Base-by-base conservation (phyloP, 306 rosid genomes). In the Pueraria montana region DNA sequence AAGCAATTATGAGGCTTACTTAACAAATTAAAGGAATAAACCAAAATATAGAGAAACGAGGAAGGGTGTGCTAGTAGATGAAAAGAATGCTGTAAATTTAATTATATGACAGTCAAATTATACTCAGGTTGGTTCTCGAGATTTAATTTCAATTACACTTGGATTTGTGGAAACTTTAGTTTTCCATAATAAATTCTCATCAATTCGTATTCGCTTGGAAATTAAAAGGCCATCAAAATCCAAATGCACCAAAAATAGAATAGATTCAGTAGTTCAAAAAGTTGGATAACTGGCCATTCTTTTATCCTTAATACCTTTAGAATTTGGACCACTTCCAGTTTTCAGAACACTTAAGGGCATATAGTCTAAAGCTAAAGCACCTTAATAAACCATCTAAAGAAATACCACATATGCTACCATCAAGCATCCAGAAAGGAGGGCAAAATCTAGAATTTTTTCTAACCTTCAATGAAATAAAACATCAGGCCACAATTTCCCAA, bases 301-400 rank as follows among this genome's bases (percentile, higher is more conserved):
- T 70, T 77, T 85, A 69, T 80, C 84, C 64, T 12, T 17, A 84
- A 21, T 46, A 34, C 49, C 80, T 72, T 78, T 65, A 61, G 46
- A 63, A 80, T 74, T 61, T 75, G 84, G 86, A 86, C 86, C 89
- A 86, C 86, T 24, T 80, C 42, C 70, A 84, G 70, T 53, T 59
- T 53, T 42, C 42, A 62, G 34, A 84, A 53, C 70, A 45, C 66
- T 23, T 11, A 8, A 20, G 65, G 74, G 82, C 82, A 40, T 24
- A 76, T 26, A 27, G 73, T 36, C 73, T 8, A 74, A 63, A 71
- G 63, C 34, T 55, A 20, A 74, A 71, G 43, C 40, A 17, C 49
- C 84, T 84, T 55, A 43, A 53, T 9, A 67, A 61, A 11, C 77
- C 83, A 72, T 82, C 85, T 79, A 42, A 55, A 80, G 65, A 48